Evolutionary conservation across 1,139 yeast species (phyloP), one percentile per base, ranked within the genome.

Genomic region (Pichiaceae sp.): DNA sequence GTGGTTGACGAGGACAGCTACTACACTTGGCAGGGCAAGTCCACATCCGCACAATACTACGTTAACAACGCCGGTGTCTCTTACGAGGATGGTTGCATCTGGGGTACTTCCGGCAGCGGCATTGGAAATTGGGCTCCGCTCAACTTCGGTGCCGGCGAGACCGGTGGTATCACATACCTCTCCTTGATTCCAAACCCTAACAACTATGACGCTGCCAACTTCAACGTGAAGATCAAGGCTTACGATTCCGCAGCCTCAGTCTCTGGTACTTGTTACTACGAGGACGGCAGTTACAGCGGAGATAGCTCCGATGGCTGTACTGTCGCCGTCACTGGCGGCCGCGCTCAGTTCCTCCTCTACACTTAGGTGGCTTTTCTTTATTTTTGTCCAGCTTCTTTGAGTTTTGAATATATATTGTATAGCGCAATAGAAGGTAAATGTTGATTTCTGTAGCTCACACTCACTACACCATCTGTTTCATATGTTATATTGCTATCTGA

Each of bases 41-140:
- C 62, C 50, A 80, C 89, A 33, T 79, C 89, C 38, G 73, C 87
- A 47, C 91, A 81, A 66, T 81, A 75, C 66, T 81, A 81, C 60
- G 89, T 81, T 39, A 81, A 81, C 71, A 70, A 81, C 54, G 89
- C 89, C 41, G 91, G 91, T 68, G 79, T 79, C 44, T 69, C 78
- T 31, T 68, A 70, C 56, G 72, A 74, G 56, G 78, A 79, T 45
- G 91, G 89, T 44, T 81, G 91, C 69, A 57, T 76, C 49, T 81
- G 91, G 91, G 85, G 89, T 60, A 59, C 68, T 43, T 48, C 63
- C 4, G 79, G 81, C 40, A 65, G 78, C 33, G 78, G 75, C 50
- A 64, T 77, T 45, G 91, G 91, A 67, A 81, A 81, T 74, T 81
- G 89, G 87, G 86, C 89, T 40, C 89, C 89, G 54, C 70, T 81